These are phyloP conservation scores for Inga oerstediana DNA, from an alignment of 306 rosid genomes.

Conservation along the genomic window DNA sequence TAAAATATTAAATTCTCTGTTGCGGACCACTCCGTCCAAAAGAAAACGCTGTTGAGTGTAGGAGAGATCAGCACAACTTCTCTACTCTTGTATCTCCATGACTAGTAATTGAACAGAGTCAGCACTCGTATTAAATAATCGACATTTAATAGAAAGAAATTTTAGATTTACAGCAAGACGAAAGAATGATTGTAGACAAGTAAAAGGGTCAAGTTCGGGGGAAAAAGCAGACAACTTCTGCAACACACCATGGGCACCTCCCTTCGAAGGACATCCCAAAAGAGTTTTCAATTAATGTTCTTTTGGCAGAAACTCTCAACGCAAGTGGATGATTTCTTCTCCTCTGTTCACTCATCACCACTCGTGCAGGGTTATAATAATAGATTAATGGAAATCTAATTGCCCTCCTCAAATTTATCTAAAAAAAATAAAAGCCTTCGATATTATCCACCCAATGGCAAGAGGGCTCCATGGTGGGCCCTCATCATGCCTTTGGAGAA, in stretches of 20 bases:
- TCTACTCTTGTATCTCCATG: not conserved
- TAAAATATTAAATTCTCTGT: conserved; percentile 12
- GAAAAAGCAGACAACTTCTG: conserved; percentile 34
- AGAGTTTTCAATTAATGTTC: conserved; percentile 30
- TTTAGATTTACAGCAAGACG: not conserved
- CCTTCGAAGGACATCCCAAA: conserved; percentile 20
- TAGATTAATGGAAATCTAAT: conserved; percentile 11
- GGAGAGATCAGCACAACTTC: not conserved
- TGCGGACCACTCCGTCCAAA: conserved; percentile 25
- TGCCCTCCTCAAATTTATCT: not conserved
- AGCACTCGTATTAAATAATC: not conserved
- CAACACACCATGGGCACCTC: conserved; percentile 30
- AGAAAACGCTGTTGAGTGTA: not conserved
- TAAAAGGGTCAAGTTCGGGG: not conserved
- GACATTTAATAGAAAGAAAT: not conserved
- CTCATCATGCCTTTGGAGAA: not conserved
- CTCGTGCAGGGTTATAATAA: conserved; percentile 29
- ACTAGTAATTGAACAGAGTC: not conserved
- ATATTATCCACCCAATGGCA: not conserved
- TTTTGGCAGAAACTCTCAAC: conserved; percentile 29
- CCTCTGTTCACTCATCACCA: conserved; percentile 13
- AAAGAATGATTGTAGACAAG: not conserved
- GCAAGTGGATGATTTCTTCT: conserved; percentile 29
- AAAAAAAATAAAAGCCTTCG: not conserved
- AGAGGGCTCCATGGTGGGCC: not conserved